These are phyloP conservation scores for Leccinum broughii DNA, from an alignment of 768 basidiomycete species.

Conservation along the genomic window DNA sequence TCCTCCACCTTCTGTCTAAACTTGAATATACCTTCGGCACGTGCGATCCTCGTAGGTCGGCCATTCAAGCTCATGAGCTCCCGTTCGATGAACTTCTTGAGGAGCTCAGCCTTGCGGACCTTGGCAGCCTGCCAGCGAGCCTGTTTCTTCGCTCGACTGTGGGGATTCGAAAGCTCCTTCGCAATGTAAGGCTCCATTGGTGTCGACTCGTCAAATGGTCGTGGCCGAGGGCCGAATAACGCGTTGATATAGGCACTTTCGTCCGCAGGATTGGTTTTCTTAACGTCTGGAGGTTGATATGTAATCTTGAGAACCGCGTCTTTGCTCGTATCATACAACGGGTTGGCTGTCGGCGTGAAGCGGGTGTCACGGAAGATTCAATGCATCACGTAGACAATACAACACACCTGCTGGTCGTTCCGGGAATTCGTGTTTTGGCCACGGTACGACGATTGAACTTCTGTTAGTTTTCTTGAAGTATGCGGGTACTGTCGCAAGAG, in stretches of 20 bases:
- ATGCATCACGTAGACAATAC: not conserved
- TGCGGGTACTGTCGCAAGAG: slow-evolving; percentile 64
- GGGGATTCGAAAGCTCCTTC: slow-evolving; percentile 78
- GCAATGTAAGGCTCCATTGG: slow-evolving; percentile 68
- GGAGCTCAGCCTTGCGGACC: slow-evolving; percentile 46
- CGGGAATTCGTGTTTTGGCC: slow-evolving; percentile 58
- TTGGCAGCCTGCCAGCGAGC: slow-evolving; percentile 67
- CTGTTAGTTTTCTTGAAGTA: slow-evolving; percentile 37
- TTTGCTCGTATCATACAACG: slow-evolving; percentile 62
- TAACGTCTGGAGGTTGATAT: slow-evolving; percentile 59
- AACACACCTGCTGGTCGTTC: slow-evolving; percentile 35
- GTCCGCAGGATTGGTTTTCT: slow-evolving; percentile 37
- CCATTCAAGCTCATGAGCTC: slow-evolving; percentile 60
- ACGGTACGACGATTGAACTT: slow-evolving; percentile 54
- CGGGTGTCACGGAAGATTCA: slow-evolving; percentile 9
- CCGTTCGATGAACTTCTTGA: slow-evolving; percentile 52
- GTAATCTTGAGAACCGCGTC: slow-evolving; percentile 68
- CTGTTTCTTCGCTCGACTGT: slow-evolving; percentile 81
- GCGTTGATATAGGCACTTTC: slow-evolving; percentile 65
- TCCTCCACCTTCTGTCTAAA: slow-evolving; percentile 62
- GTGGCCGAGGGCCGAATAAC: slow-evolving; percentile 39
- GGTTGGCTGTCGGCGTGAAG: slow-evolving; percentile 25
- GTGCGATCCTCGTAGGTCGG: slow-evolving; percentile 60
- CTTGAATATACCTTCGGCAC: slow-evolving; percentile 74
- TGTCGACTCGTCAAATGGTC: slow-evolving; percentile 48